Base-by-base conservation (phyloP, 768 basidiomycete genomes). In the Lentinus brumalis region DNA sequence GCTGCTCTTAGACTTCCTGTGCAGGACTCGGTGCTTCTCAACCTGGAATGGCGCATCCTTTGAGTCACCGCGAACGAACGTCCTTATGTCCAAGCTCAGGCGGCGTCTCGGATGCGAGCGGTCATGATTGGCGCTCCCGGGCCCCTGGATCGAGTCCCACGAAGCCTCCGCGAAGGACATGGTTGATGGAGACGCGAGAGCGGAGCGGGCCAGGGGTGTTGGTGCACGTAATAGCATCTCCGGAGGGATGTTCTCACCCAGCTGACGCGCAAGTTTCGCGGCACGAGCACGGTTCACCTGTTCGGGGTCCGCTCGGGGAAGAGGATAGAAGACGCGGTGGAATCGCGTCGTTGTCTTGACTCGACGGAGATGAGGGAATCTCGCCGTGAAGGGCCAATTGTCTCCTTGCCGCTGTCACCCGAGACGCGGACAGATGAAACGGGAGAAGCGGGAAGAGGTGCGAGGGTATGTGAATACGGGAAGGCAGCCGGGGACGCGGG, bases 201-300 rank as follows among this genome's bases (percentile, higher is more conserved):
- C 51, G 3, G 61, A 50, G 49, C 53, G 60, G 16, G 42, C 54
- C 11, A 57, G 63, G 39, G 63, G 66, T 4, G 65, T 60, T 21
- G 66, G 57, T 5, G 67, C 66, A 53, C 68, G 60, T 30, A 75
- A 57, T 53, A 79, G 66, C 44, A 67, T 58, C 5, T 76, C 78
- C 5, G 71, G 67, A 14, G 79, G 76, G 46, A 78, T 72, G 52
- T 74, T 69, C 62, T 78, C 75, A 49, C 77, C 77, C 7, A 78
- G 68, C 62, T 74, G 69, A 16, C 74, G 75, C 8, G 74, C 69
- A 54, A 79, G 67, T 66, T 77, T 79, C 16, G 71, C 74, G 41
- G 74, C 67, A 42, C 74, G 73, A 18, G 69, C 68, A 41, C 73
- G 74, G 46, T 69, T 66, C 9, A 71, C 42, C 58, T 71, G 73